Evolutionary conservation across 257 asterid species (phyloP).

Genomic region (Solanum paucissectum): DNA sequence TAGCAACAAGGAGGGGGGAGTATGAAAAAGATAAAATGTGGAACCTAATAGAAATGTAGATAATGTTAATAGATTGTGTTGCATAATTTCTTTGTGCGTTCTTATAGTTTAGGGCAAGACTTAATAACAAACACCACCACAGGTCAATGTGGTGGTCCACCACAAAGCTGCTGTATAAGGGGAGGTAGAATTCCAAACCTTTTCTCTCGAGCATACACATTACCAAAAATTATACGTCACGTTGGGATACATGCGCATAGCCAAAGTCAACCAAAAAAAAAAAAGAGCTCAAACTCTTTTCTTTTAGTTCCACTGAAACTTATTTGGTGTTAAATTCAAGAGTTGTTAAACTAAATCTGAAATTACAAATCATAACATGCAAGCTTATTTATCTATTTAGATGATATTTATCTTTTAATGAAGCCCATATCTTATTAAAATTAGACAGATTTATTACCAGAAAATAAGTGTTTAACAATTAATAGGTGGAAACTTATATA

Average conservation of each 20-base stretch:
- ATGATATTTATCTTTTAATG: neutral
- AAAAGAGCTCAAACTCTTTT: neutral
- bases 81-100: neutral
- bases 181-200: neutral
- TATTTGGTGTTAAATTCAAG: neutral
- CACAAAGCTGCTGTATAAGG: neutral
- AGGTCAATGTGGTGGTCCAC: neutral
- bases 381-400: neutral
- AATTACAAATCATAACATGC: neutral
- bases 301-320: neutral
- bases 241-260: neutral
- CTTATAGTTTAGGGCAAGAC: neutral
- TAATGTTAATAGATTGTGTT: neutral
- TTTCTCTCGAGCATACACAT: neutral
- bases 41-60: neutral
- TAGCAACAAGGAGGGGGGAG: neutral
- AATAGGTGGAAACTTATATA: neutral
- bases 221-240: neutral
- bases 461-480: neutral
- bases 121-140: neutral
- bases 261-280: neutral
- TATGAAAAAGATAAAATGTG: neutral
- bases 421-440: neutral
- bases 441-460: neutral
- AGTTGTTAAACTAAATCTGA: neutral